phyloP scores from a whole-genome alignment of 192 early-diverging fungal species.

The Diversispora eburnea region DNA sequence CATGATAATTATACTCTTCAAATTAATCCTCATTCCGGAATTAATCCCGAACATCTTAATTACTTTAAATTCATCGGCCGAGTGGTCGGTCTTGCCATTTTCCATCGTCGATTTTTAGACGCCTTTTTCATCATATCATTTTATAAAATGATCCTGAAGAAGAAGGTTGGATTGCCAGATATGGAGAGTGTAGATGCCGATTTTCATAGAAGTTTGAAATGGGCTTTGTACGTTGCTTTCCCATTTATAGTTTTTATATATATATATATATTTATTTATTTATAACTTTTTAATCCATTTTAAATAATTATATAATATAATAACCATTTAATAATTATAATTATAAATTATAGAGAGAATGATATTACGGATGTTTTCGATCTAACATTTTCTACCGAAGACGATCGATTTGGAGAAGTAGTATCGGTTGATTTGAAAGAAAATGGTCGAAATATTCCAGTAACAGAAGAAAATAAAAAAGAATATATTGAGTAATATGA shows the following conservation, averaged over 20 bases:
- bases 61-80: slow-evolving; percentile 99
- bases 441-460: slow-evolving; percentile 83
- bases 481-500: slow-evolving; percentile 85
- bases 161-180: slow-evolving; percentile 83
- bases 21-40: slow-evolving; percentile 91
- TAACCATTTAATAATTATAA: background rate
- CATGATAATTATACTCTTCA: slow-evolving; percentile 98
- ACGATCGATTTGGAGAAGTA: slow-evolving; percentile 87
- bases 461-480: slow-evolving; percentile 93
- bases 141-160: slow-evolving; percentile 94
- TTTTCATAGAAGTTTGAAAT: slow-evolving; percentile 84
- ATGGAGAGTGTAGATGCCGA: slow-evolving; percentile 96
- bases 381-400: slow-evolving; percentile 88
- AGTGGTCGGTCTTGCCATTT: slow-evolving; percentile 91
- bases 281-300: background rate
- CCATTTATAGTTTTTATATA: background rate
- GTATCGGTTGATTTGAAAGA: slow-evolving; percentile 87
- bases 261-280: slow-evolving; percentile 7
- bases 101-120: slow-evolving; percentile 96
- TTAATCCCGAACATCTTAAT: slow-evolving; percentile 97
- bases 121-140: slow-evolving; percentile 95
- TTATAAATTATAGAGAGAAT: slow-evolving; percentile 62
- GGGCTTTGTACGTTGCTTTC: slow-evolving; percentile 72
- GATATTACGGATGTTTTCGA: slow-evolving; percentile 84
- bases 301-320: background rate